These are phyloP conservation scores for Colletotrichum lentis DNA, from an alignment of 2,329 filamentous ascomycete species.

Conservation along the genomic window DNA sequence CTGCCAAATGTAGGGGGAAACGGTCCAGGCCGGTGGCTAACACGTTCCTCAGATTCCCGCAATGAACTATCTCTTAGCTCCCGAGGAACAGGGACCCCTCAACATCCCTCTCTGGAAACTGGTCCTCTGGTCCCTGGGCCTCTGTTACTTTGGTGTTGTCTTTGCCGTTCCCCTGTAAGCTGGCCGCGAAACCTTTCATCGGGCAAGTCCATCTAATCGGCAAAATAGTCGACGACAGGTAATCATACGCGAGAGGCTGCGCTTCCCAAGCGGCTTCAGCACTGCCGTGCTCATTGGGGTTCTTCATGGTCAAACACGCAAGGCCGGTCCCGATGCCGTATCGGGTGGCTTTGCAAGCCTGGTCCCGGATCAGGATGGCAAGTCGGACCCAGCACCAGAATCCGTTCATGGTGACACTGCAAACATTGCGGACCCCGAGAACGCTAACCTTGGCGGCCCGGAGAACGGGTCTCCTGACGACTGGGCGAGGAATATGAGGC, in stretches of 20 bases:
- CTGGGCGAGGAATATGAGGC: constrained; percentile 59
- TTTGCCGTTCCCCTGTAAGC: constrained; percentile 86
- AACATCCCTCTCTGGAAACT: constrained; percentile 77
- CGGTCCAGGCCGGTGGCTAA: neutral
- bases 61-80: constrained; percentile 82
- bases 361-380: constrained; percentile 42
- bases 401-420: neutral
- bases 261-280: constrained; percentile 94
- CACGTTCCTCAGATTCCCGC: constrained; percentile 71
- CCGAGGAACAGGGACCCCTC: constrained; percentile 81
- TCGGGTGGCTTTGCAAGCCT: constrained; percentile 56
- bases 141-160: constrained; percentile 96
- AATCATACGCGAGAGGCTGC: constrained; percentile 89
- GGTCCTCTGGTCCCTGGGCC: constrained; percentile 87
- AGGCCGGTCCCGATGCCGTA: constrained; percentile 40
- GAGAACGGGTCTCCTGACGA: constrained; percentile 40
- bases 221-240: constrained; percentile 75
- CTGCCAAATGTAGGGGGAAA: neutral
- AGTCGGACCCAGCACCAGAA: neutral
- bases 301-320: constrained; percentile 71
- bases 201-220: neutral
- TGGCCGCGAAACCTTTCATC: neutral
- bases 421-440: constrained; percentile 15
- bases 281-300: constrained; percentile 93
- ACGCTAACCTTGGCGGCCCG: neutral